These are phyloP conservation scores for Alternaria viburni DNA, from an alignment of 2,329 filamentous ascomycete genomes.

Conservation along the genomic window DNA sequence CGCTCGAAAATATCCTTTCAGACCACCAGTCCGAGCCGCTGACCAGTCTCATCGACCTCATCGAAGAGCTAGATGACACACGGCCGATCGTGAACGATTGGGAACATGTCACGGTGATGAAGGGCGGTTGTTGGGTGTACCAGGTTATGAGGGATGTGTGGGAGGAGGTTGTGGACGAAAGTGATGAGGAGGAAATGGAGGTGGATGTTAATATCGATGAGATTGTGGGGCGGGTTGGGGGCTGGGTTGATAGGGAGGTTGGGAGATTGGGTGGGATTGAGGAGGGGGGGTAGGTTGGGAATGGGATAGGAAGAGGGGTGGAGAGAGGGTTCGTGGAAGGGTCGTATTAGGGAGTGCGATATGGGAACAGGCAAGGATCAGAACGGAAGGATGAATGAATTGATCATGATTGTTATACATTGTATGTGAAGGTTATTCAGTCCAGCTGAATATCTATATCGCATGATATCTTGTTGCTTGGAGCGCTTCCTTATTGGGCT, in stretches of 20 bases:
- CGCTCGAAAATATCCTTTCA: constrained; percentile 5
- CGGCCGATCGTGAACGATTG: constrained; percentile 2
- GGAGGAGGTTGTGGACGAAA: not conserved
- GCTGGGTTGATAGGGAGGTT: constrained; percentile 7
- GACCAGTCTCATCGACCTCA: not conserved
- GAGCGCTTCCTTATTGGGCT: not conserved
- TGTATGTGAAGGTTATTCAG: not conserved
- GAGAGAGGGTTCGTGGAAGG: not conserved
- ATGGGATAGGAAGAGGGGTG: not conserved
- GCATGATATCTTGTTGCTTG: not conserved
- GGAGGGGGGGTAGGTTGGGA: not conserved
- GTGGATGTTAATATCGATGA: not conserved
- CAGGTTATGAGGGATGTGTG: not conserved
- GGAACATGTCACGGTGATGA: constrained; percentile 7
- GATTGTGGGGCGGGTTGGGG: not conserved
- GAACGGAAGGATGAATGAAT: not conserved
- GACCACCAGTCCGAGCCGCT: not conserved
- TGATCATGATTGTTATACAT: not conserved
- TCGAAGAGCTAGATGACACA: constrained; percentile 1
- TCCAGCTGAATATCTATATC: not conserved
- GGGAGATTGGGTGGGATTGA: not conserved
- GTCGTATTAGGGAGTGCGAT: not conserved
- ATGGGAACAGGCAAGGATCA: not conserved
- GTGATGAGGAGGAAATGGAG: not conserved
- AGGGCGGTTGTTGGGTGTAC: constrained; percentile 8